Evolutionary conservation across 2,329 filamentous ascomycete genomes (phyloP).

Genomic region (Pseudonectria buxi): DNA sequence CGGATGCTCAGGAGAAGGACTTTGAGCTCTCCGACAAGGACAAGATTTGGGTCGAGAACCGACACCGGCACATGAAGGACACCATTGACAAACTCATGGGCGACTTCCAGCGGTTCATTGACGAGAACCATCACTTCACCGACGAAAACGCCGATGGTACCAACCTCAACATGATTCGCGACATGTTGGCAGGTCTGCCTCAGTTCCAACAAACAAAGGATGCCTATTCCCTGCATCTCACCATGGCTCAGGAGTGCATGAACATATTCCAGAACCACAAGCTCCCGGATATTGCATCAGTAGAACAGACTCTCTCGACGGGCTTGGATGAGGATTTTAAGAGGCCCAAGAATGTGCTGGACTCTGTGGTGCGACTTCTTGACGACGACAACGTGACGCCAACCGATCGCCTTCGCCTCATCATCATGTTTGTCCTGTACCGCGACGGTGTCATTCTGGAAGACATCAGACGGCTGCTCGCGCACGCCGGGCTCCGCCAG

Average conservation of each 20-base stretch:
- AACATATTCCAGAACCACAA: constrained; percentile 81
- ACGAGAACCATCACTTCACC: constrained; percentile 87
- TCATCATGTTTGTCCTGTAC: constrained; percentile 81
- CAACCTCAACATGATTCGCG: constrained; percentile 84
- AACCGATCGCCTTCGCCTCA: constrained; percentile 73
- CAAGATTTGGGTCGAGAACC: constrained; percentile 89
- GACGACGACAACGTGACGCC: constrained; percentile 71
- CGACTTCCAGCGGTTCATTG: constrained; percentile 88
- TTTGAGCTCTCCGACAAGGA: constrained; percentile 89
- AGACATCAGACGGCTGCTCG: constrained; percentile 77
- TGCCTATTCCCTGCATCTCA: constrained; percentile 86
- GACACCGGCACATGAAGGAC: constrained; percentile 96
- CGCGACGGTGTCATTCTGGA: constrained; percentile 76
- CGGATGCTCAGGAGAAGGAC: constrained; percentile 72
- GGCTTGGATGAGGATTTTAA: constrained; percentile 88
- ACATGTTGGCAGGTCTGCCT: constrained; percentile 91
- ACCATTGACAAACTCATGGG: constrained; percentile 88
- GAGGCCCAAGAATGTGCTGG: constrained; percentile 83
- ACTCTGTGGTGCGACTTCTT: constrained; percentile 77
- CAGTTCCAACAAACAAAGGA: constrained; percentile 96
- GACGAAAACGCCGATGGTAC: constrained; percentile 62
- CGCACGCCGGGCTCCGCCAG: constrained; percentile 71
- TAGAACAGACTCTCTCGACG: constrained; percentile 87
- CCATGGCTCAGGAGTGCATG: constrained; percentile 98
- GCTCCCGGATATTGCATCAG: constrained; percentile 75